Percentiles rank a stretch among this genome's conserved stretches.
Evolutionary conservation across 2,329 filamentous ascomycete genomes (phyloP).

Genomic region (Neofusicoccum cordaticola): DNA sequence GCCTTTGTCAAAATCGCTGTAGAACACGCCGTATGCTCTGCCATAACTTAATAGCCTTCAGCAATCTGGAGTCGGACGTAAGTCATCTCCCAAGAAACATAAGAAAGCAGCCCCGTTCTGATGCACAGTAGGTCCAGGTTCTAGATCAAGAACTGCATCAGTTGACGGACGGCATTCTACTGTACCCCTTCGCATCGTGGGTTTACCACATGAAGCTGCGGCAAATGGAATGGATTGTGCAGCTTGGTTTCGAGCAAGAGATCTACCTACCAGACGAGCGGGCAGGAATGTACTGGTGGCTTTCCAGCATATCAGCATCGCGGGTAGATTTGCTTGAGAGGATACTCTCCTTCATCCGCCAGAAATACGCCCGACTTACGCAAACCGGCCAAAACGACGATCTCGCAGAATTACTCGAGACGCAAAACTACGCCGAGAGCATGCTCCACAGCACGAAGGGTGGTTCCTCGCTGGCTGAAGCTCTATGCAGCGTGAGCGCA

Average conservation of each 20-base stretch:
- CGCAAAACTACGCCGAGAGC: background rate
- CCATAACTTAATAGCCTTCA: slow-evolving; percentile 80
- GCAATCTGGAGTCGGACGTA: slow-evolving; percentile 76
- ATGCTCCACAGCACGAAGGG: background rate
- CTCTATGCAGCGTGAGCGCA: slow-evolving; percentile 15
- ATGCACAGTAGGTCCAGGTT: slow-evolving; percentile 55
- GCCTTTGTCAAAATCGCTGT: slow-evolving; percentile 85
- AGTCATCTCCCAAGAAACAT: slow-evolving; percentile 6
- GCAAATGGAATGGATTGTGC: slow-evolving; percentile 81
- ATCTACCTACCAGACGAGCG: slow-evolving; percentile 85
- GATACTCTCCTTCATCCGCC: slow-evolving; percentile 7
- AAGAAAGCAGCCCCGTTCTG: background rate
- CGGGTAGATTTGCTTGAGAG: slow-evolving; percentile 18
- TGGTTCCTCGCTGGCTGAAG: slow-evolving; percentile 7
- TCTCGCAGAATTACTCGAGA: background rate
- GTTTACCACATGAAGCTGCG: slow-evolving; percentile 85
- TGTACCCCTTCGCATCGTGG: slow-evolving; percentile 81
- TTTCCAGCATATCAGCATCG: slow-evolving; percentile 27
- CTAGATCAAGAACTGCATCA: slow-evolving; percentile 66
- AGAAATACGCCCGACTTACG: background rate
- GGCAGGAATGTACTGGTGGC: slow-evolving; percentile 77
- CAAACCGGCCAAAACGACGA: background rate
- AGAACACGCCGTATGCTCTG: slow-evolving; percentile 85
- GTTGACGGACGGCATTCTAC: slow-evolving; percentile 58
- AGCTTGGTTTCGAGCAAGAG: slow-evolving; percentile 91